Percentiles rank a stretch among this genome's conserved stretches.
Conservation (phyloP, 176 grass and related monocot genomes). For the Neostapfia colusana region DNA sequence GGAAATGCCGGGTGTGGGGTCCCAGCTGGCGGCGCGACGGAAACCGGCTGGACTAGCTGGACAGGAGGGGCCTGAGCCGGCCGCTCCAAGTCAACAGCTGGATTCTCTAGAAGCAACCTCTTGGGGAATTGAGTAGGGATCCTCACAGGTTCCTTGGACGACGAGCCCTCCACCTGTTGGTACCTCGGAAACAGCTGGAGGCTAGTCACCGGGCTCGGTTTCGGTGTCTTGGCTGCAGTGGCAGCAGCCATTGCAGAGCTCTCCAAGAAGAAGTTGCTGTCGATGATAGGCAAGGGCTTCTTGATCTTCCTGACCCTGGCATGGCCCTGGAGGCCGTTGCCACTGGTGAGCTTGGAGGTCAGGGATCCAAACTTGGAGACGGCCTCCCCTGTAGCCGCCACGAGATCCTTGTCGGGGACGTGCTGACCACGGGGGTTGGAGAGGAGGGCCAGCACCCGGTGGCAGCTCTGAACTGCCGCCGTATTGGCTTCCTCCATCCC, state of each 20-base stretch:
- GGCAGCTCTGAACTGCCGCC: conserved; percentile 69
- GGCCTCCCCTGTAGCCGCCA: conserved; percentile 59
- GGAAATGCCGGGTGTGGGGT: conserved; percentile 40
- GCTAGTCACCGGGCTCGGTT: conserved; percentile 37
- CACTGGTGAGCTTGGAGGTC: conserved; percentile 53
- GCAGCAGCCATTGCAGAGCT: conserved; percentile 22
- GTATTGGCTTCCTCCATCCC: conserved; percentile 69
- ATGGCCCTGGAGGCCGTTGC: conserved; percentile 64
- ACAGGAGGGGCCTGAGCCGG: conserved; percentile 5
- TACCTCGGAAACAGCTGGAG: conserved; percentile 73
- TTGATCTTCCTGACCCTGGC: conserved; percentile 66
- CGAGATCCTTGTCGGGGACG: conserved; percentile 58
- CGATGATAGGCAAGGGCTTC: conserved; percentile 65
- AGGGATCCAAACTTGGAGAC: conserved; percentile 65
- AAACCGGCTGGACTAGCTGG: conserved; percentile 51
- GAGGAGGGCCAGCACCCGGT: conserved; percentile 72
- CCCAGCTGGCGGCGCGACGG: conserved; percentile 34
- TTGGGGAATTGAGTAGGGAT: conserved; percentile 59
- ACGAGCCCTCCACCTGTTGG: conserved; percentile 44
- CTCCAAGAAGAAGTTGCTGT: conserved; percentile 72
- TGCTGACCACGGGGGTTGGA: conserved; percentile 57
- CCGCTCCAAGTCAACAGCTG: conserved; percentile 5
- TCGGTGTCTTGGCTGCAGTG: conserved; percentile 13
- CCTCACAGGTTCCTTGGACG: conserved; percentile 51
- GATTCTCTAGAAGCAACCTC: conserved; percentile 62